Base-by-base conservation (phyloP, 164 flowering plant species). In the Amborella trichopoda region DNA sequence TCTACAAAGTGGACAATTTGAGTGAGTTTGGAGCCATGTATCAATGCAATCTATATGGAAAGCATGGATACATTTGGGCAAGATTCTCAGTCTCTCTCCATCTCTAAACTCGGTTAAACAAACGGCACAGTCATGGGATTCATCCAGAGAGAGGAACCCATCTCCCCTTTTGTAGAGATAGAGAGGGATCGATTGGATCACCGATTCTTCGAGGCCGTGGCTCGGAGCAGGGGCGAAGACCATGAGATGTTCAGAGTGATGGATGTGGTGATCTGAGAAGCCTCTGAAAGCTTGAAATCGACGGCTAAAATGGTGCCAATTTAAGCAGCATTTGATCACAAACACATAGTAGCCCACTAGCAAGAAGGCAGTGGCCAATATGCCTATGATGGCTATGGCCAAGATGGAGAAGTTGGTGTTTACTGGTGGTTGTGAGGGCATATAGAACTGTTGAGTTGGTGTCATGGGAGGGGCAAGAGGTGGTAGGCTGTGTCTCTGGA, bases 41-140 rank as follows among this genome's bases (percentile, higher is more conserved):
- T 91, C 98, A 25, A 91, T 81, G 59, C 98, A 91, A 32, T 91
- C 98, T 2, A 86, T 77, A 46, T 91, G 98, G 40, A 91, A 91
- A 2, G 68, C 71, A 46, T 91, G 98, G 36, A 53, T 39, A 46
- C 98, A 91, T 19, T 72, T 71, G 21, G 98, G 96, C 13, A 91
- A 72, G 4, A 64, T 52, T 41, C 87, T 62, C 3, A 91, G 72
- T 63, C 67, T 86, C 73, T 91, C 98, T 3, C 70, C 75, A 34
- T 83, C 89, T 32, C 67, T 72, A 52, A 83, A 90, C 60, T 90
- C 95, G 38, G 56, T 74, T 59, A 91, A 60, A 58, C 98, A 91
- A 47, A 91, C 96, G 0, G 88, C 83, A 41, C 98, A 91, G 19
- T 91, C 98, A 20, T 43, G 55, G 38, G 56, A 53, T 42, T 44